phyloP scores from a whole-genome alignment of 106 monocot species.

The Cymbidium sinense region DNA sequence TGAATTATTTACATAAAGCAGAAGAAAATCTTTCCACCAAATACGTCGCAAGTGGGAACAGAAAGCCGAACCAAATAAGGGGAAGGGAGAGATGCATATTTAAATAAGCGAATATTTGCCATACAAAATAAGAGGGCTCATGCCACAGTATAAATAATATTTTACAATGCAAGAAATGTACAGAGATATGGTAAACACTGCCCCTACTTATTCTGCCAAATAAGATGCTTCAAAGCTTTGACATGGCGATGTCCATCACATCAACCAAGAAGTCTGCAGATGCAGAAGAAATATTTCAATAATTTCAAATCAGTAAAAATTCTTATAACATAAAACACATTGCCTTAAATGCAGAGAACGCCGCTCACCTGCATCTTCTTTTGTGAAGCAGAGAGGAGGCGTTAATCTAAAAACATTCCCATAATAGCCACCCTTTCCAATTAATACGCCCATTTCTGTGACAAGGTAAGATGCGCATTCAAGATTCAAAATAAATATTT shows the following conservation, averaged over 20 bases:
- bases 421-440: slow-evolving; percentile 70
- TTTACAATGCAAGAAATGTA: not conserved
- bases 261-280: slow-evolving; percentile 48
- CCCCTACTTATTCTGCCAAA: not conserved
- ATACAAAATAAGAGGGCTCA: not conserved
- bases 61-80: too few species aligned
- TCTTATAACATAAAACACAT: not conserved
- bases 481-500: not conserved
- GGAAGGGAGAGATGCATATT: too few species aligned
- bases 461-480: not conserved
- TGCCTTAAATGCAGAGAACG: not conserved
- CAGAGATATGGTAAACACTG: not conserved
- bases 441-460: slow-evolving; percentile 68
- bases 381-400: slow-evolving; percentile 77
- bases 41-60: too few species aligned
- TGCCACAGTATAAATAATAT: not conserved
- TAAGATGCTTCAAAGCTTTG: slow-evolving; percentile 33
- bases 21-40: too few species aligned
- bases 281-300: not conserved
- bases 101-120: not conserved
- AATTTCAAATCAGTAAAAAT: not conserved
- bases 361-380: slow-evolving; percentile 58
- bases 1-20: too few species aligned
- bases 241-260: slow-evolving; percentile 58
- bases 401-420: slow-evolving; percentile 85